Base-by-base conservation (phyloP, 139 green algal species). In the Raphidocelis subcapitata region DNA sequence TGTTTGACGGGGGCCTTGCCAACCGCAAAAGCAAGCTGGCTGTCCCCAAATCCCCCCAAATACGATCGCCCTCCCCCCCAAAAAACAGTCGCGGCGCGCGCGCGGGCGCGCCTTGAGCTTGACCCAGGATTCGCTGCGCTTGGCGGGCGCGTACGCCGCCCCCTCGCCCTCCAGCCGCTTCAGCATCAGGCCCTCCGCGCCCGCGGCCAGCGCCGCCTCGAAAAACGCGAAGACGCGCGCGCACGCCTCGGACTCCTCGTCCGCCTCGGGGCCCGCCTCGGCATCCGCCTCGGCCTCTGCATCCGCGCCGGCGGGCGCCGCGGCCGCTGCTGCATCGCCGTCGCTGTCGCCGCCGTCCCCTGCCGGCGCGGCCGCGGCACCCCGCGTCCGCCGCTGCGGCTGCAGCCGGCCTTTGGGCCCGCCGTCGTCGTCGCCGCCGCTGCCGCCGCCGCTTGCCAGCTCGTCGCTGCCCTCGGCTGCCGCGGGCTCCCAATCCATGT, bases 181-280 rank as follows among this genome's bases (percentile, higher is more conserved):
- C 20, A 97, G 75, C 92, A 97, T 96, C 23, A 97, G 80, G 0
- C 92, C 92, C 75, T 94, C 90, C 46, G 69, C 67, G 52, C 90
- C 86, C 1, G 67, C 76, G 16, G 82, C 81, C 63, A 93, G 76
- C 0, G 90, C 76, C 35, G 82, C 69, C 51, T 86, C 52, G 76
- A 94, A 72, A n/a, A 74, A 73, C 20, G 86, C 83, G 18, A 61
- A 61, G 54, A 61, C 15, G 10, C 5, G 5, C 16, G 26, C 41
- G 51, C 5, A 44, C 51, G 67, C 24, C 29, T 61, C 54, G 54
- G 23, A 5, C 54, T 61, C 54, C 5, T 61, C 54, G 10, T 61
- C 31, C 28, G 23, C 49, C 16, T 31, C 63, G 47, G 37, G 35
- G n/a, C 21, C 46, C 46, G 31, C 28, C 21, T 24, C 69, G 47